Percentiles rank a stretch among this genome's conserved stretches.
phyloP scores from a whole-genome alignment of 371 early-diverging fungal species.

The Mucor plumbeus region DNA sequence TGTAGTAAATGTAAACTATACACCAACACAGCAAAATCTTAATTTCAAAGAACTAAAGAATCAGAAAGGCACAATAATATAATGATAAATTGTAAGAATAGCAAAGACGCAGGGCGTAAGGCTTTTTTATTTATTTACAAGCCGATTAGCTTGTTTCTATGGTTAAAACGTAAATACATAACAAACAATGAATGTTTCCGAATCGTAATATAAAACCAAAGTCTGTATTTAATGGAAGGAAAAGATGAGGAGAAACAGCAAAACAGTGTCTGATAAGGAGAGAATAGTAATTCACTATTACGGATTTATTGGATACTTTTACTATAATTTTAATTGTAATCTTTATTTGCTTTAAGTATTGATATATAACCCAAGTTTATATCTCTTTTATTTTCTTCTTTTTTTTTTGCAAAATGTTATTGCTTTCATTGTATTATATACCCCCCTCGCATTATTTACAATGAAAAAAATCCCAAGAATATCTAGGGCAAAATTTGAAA shows the following conservation, averaged over 20 bases:
- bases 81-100: too few species aligned
- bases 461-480: conserved; percentile 20
- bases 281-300: not conserved
- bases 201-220: not conserved
- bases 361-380: too few species aligned
- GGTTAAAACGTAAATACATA: not conserved
- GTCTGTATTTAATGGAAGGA: not conserved
- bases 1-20: too few species aligned
- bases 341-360: not conserved
- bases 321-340: conserved; percentile 5
- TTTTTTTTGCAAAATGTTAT: not conserved
- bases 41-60: too few species aligned
- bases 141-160: not conserved
- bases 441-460: not conserved
- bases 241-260: not conserved
- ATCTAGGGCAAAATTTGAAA: conserved; percentile 46
- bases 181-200: conserved; percentile 3
- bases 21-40: too few species aligned
- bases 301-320: not conserved
- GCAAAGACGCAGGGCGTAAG: too few species aligned
- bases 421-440: not conserved
- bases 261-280: not conserved
- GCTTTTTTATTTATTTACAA: not conserved
- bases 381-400: not conserved
- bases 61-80: too few species aligned